A percentile compares a stretch with the other conserved stretches of the same genome.
Evolutionary conservation across 257 asterid species (phyloP).

Genomic region (Pogostemon cablin): DNA sequence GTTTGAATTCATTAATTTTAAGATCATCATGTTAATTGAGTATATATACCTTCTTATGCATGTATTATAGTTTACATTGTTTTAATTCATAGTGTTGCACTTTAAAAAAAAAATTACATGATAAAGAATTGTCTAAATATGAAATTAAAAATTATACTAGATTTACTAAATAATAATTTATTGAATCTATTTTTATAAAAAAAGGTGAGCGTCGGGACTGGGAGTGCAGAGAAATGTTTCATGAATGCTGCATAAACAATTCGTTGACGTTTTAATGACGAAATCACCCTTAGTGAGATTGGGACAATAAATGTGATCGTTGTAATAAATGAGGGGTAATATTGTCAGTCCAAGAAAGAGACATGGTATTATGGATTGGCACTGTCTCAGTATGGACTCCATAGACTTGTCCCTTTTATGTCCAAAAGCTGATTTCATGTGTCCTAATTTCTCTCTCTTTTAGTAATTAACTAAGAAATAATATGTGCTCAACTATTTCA

Average conservation of each 20-base stretch:
- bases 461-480: neutral
- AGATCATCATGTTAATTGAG: no score
- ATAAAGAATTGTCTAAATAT: neutral
- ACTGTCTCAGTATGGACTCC: conserved; percentile 58
- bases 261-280: conserved; percentile 32
- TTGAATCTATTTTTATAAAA: neutral
- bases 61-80: neutral
- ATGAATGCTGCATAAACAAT: conserved; percentile 14
- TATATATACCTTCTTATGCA: no score
- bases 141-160: no score
- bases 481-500: neutral
- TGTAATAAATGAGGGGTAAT: conserved; percentile 43
- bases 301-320: conserved; percentile 16
- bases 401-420: conserved; percentile 64
- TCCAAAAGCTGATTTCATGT: conserved; percentile 59
- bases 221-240: neutral
- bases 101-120: neutral
- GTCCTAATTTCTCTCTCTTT: conserved; percentile 6
- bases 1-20: no score
- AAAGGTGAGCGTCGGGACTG: conserved; percentile 9
- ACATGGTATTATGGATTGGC: conserved; percentile 67
- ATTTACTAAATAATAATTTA: no score
- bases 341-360: conserved; percentile 47
- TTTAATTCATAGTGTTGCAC: no score
- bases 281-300: conserved; percentile 30